Percentiles rank a stretch among this genome's conserved stretches.
Conservation (phyloP, 192 early-diverging fungal species). For the Coemansia sp. region DNA sequence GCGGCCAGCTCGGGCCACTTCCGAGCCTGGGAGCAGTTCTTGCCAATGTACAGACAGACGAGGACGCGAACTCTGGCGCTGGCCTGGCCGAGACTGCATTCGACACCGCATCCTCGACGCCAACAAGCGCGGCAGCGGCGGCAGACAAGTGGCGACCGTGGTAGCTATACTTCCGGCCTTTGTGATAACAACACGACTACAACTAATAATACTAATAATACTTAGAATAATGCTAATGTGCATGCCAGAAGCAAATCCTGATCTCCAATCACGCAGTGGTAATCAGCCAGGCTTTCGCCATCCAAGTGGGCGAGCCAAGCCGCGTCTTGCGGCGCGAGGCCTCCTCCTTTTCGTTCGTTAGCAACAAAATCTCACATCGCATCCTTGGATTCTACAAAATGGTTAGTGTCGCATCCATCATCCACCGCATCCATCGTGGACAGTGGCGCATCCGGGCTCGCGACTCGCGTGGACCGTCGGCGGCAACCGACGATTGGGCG, state of each 20-base stretch:
- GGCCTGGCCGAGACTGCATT: neutral
- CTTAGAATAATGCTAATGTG: neutral
- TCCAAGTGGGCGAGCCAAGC: too few species aligned
- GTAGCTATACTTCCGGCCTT: slow-evolving; percentile 4
- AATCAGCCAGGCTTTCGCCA: slow-evolving; percentile 2
- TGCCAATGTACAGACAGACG: slow-evolving; percentile 28
- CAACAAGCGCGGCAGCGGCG: neutral
- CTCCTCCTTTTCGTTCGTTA: slow-evolving; percentile 36
- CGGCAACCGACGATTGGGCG: neutral
- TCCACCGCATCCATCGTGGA: slow-evolving; percentile 45
- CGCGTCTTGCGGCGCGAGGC: neutral
- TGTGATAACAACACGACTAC: too few species aligned
- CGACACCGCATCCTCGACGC: slow-evolving; percentile 10
- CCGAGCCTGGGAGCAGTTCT: slow-evolving; percentile 45
- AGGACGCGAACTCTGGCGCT: neutral
- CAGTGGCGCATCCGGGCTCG: neutral
- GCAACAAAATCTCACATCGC: slow-evolving; percentile 9
- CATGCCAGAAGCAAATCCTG: neutral
- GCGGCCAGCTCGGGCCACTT: slow-evolving; percentile 32
- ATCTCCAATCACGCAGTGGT: neutral
- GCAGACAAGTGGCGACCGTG: slow-evolving; percentile 56
- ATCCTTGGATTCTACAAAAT: slow-evolving; percentile 41
- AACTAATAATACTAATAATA: neutral
- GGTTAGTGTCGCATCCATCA: slow-evolving; percentile 55
- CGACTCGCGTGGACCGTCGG: neutral